Percentiles rank a stretch among this genome's conserved stretches.
Conservation (phyloP, 768 basidiomycete species). For the Pleurotus platypus region DNA sequence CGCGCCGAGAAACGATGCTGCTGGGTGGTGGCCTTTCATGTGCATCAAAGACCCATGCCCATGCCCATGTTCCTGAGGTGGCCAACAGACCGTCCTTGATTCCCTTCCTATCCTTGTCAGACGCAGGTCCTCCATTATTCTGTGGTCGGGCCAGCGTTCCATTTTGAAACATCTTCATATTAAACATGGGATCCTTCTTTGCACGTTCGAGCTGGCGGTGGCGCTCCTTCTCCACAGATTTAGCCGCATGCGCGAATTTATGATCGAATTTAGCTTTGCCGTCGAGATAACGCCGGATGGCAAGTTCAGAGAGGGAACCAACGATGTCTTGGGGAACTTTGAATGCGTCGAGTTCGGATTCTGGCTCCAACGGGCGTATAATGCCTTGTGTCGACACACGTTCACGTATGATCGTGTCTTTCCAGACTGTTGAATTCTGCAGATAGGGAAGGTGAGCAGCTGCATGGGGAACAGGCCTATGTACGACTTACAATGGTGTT, state of each 20-base stretch:
- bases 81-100: slow-evolving; percentile 35
- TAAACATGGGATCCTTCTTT: slow-evolving; percentile 55
- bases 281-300: slow-evolving; percentile 73
- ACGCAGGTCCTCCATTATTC: slow-evolving; percentile 11
- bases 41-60: slow-evolving; percentile 83
- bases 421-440: slow-evolving; percentile 34
- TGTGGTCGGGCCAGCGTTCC: slow-evolving; percentile 12
- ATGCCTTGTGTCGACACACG: slow-evolving; percentile 79
- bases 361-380: slow-evolving; percentile 79
- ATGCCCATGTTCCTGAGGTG: slow-evolving; percentile 61
- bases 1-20: slow-evolving; percentile 86
- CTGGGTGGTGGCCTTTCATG: slow-evolving; percentile 86
- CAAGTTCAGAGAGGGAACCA: slow-evolving; percentile 72
- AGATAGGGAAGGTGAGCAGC: slow-evolving; percentile 4
- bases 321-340: slow-evolving; percentile 61
- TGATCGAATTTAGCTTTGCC: slow-evolving; percentile 57
- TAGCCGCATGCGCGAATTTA: slow-evolving; percentile 58
- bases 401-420: slow-evolving; percentile 83
- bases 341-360: slow-evolving; percentile 62
- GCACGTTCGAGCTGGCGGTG: slow-evolving; percentile 61
- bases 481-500: slow-evolving; percentile 37
- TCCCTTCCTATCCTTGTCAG: slow-evolving; percentile 9
- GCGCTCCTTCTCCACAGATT: slow-evolving; percentile 65
- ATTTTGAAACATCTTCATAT: slow-evolving; percentile 45
- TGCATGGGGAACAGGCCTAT: background rate